Conservation (phyloP, 768 basidiomycete genomes). For the Collybia nuda region DNA sequence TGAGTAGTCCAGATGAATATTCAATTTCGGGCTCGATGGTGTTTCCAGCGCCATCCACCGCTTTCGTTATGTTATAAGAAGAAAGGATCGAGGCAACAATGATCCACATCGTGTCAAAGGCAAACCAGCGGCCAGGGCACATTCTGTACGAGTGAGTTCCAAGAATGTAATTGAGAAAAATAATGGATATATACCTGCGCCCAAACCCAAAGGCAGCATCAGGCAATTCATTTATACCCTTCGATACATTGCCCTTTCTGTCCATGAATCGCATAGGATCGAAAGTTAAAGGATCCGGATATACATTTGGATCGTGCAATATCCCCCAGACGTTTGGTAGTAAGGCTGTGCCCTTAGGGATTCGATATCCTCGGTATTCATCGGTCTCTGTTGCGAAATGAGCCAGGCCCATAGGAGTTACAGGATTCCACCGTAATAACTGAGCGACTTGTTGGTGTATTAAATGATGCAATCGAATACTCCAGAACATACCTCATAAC, state of each 20-base stretch:
- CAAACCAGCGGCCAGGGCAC: constrained; percentile 1
- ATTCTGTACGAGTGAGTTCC: not conserved
- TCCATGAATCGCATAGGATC: constrained; percentile 1
- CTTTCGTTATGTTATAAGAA: constrained; percentile 1
- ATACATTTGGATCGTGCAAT: not conserved
- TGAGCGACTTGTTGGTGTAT: not conserved
- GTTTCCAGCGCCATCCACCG: constrained; percentile 1
- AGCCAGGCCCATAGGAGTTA: constrained; percentile 32
- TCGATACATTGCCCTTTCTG: not conserved
- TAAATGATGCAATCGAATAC: not conserved
- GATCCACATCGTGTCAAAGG: constrained; percentile 2
- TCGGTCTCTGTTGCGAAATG: constrained; percentile 2
- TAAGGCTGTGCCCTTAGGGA: constrained; percentile 14
- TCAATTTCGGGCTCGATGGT: not conserved
- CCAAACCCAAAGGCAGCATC: constrained; percentile 2
- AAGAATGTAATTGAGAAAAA: too few relatives aligned
- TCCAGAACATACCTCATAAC: constrained; percentile 20
- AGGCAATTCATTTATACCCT: not conserved
- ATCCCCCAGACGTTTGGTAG: constrained; percentile 18
- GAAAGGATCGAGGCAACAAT: not conserved
- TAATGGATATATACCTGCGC: not conserved
- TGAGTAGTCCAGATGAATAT: not conserved
- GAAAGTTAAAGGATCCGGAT: not conserved
- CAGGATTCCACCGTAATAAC: constrained; percentile 44
- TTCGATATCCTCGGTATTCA: constrained; percentile 14